phyloP scores from a whole-genome alignment of 2,329 filamentous ascomycete genomes.

The Diaporthe humulicola region DNA sequence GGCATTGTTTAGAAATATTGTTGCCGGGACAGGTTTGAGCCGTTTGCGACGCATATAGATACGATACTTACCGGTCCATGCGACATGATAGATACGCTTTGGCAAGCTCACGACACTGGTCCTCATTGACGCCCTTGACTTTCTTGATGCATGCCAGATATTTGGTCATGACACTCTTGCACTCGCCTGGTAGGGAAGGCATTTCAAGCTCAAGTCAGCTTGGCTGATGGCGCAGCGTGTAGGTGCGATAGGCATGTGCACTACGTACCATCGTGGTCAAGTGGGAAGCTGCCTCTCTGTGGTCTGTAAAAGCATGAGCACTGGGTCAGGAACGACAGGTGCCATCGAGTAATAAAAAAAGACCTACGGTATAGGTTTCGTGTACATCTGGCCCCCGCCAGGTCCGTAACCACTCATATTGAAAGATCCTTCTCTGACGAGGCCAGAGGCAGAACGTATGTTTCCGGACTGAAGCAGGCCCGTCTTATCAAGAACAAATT shows the following conservation, averaged over 20 bases:
- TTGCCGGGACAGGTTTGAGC: background rate
- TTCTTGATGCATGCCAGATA: slow-evolving; percentile 92
- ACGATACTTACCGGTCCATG: slow-evolving; percentile 85
- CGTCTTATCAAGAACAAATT: background rate
- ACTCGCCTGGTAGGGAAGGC: slow-evolving; percentile 76
- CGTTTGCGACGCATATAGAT: background rate
- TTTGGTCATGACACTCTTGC: slow-evolving; percentile 86
- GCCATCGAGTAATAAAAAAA: background rate
- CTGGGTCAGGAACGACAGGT: background rate
- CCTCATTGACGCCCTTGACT: slow-evolving; percentile 85
- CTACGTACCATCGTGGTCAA: slow-evolving; percentile 83
- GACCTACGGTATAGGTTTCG: slow-evolving; percentile 52
- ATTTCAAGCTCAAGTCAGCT: background rate
- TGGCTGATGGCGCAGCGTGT: slow-evolving; percentile 16
- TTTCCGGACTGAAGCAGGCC: background rate
- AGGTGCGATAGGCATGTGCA: background rate
- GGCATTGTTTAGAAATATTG: background rate
- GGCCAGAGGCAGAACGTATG: background rate
- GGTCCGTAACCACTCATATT: slow-evolving; percentile 50
- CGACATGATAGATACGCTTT: slow-evolving; percentile 92
- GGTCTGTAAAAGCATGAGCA: slow-evolving; percentile 66
- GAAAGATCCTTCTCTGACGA: slow-evolving; percentile 16
- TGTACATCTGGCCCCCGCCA: slow-evolving; percentile 47
- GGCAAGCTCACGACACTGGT: slow-evolving; percentile 85
- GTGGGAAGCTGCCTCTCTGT: slow-evolving; percentile 93